Evolutionary conservation across 352 stramenopile genomes (phyloP).

Genomic region (Pythium folliculosum): DNA sequence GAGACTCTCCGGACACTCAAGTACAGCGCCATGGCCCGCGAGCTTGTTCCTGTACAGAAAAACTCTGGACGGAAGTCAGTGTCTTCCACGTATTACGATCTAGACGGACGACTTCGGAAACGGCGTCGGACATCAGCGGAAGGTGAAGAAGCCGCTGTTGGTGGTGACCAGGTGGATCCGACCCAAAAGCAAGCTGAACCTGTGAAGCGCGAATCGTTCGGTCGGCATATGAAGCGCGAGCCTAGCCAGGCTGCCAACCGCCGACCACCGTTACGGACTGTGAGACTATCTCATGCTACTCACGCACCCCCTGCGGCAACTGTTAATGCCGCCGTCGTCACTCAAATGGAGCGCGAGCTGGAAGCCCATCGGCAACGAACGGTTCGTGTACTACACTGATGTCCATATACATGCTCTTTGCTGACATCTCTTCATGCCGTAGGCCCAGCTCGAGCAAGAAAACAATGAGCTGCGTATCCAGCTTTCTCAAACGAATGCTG

Average conservation of each 20-base stretch:
- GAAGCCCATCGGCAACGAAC: constrained; percentile 27
- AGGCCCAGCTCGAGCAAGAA: constrained; percentile 51
- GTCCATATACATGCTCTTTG: neutral
- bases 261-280: constrained; percentile 18
- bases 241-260: constrained; percentile 1
- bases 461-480: constrained; percentile 64
- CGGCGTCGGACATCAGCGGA: constrained; percentile 21
- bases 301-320: constrained; percentile 2
- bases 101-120: constrained; percentile 34
- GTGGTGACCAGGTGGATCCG: constrained; percentile 1
- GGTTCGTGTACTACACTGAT: constrained; percentile 10
- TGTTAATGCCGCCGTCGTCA: constrained; percentile 13
- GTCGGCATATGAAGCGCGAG: constrained; percentile 29
- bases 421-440: neutral
- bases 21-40: constrained; percentile 92
- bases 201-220: constrained; percentile 25
- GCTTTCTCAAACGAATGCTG: constrained; percentile 44
- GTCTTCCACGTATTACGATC: constrained; percentile 36
- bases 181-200: neutral
- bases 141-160: constrained; percentile 9
- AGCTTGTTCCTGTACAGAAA: constrained; percentile 75
- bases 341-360: constrained; percentile 22
- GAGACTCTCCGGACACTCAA: constrained; percentile 95
- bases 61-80: constrained; percentile 36
- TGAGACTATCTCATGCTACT: neutral